Evolutionary conservation across 2,329 filamentous ascomycete genomes (phyloP).

Genomic region (Keithomyces neogunnii): DNA sequence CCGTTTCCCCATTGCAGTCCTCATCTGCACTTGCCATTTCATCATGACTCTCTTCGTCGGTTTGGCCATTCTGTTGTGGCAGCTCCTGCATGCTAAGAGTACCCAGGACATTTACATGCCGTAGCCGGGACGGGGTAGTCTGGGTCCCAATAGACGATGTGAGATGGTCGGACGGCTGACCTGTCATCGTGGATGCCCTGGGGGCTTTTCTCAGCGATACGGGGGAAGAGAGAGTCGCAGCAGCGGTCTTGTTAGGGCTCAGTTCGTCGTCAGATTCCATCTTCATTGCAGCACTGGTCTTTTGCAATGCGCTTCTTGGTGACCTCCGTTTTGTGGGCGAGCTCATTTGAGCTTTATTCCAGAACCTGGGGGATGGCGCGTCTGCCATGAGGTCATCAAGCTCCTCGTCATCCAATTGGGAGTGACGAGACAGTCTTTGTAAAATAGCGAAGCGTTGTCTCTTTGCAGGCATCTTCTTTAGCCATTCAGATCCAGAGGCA

Average conservation of each 20-base stretch:
- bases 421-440: not conserved
- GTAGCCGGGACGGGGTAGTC: slow-evolving; percentile 1
- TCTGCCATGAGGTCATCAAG: slow-evolving; percentile 11
- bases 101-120: not conserved
- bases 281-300: not conserved
- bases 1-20: not conserved
- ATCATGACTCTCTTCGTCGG: not conserved
- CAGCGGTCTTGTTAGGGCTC: slow-evolving; percentile 6
- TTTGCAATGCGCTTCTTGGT: slow-evolving; percentile 5
- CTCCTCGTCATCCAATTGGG: slow-evolving; percentile 3
- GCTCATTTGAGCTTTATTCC: not conserved
- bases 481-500: slow-evolving; percentile 21
- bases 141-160: slow-evolving; percentile 1
- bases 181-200: not conserved
- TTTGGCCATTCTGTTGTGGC: not conserved
- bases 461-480: slow-evolving; percentile 22
- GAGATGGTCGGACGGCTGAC: not conserved
- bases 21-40: not conserved
- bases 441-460: slow-evolving; percentile 14
- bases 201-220: slow-evolving; percentile 15
- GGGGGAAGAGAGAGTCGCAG: slow-evolving; percentile 18
- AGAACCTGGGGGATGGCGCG: slow-evolving; percentile 4
- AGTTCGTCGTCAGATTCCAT: slow-evolving; percentile 10
- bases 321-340: slow-evolving; percentile 10
- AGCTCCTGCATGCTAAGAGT: not conserved